phyloP scores from a whole-genome alignment of 139 green algal genomes.

The Chlorella sorokiniana region DNA sequence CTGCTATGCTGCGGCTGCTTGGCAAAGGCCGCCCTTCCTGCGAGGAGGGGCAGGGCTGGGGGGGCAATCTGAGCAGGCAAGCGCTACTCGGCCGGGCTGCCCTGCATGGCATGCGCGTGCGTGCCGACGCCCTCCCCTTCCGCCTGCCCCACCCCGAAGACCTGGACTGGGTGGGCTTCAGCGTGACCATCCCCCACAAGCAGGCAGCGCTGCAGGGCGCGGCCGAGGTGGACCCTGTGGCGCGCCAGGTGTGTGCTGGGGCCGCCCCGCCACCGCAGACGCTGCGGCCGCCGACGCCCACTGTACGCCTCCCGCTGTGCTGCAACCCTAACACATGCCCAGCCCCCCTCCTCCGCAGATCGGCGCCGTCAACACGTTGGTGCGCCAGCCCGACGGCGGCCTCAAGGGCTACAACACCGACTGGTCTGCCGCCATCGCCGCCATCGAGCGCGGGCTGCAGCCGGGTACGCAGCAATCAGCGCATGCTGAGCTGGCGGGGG shows the following conservation, averaged over 20 bases:
- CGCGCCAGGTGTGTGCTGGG: slow-evolving; percentile 28
- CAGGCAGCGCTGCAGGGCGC: slow-evolving; percentile 79
- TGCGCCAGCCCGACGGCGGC: slow-evolving; percentile 69
- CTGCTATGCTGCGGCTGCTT: background rate
- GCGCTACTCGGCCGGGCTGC: background rate
- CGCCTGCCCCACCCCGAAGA: background rate
- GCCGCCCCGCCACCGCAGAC: background rate
- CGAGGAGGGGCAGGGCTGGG: too few relatives aligned
- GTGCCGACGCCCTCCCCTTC: background rate
- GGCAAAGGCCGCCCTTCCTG: too few relatives aligned
- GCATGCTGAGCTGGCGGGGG: background rate
- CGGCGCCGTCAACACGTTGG: slow-evolving; percentile 95
- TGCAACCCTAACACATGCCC: background rate
- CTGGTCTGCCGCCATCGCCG: slow-evolving; percentile 85
- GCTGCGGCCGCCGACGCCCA: background rate
- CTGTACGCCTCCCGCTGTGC: background rate
- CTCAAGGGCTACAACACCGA: slow-evolving; percentile 96
- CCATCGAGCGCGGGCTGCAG: slow-evolving; percentile 82
- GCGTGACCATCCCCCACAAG: slow-evolving; percentile 98
- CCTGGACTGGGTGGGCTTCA: slow-evolving; percentile 76
- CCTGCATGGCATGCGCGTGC: background rate
- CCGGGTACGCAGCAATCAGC: background rate
- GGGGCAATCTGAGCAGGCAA: too few relatives aligned
- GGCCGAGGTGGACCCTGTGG: slow-evolving; percentile 75
- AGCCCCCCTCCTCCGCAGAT: slow-evolving; percentile 59